A percentile compares a stretch with the other conserved stretches of the same genome.
These are phyloP conservation scores for Solanum sitiens DNA, from an alignment of 257 asterid genomes.

Conservation along the genomic window DNA sequence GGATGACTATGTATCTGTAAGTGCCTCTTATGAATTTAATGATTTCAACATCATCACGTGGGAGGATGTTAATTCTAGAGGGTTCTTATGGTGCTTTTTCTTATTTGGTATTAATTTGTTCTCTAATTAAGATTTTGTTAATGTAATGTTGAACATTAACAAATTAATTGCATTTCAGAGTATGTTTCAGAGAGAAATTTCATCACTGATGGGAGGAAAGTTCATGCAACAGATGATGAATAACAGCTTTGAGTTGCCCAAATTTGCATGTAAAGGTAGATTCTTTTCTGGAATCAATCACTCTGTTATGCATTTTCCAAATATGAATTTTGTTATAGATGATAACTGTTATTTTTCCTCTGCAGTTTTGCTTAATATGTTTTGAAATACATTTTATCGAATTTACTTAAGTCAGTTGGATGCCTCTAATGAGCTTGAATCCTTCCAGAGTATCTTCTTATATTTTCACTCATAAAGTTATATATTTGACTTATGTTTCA, in stretches of 20 bases:
- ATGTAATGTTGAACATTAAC: neutral
- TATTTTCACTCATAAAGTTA: neutral
- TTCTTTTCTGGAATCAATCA: neutral
- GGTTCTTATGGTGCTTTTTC: neutral
- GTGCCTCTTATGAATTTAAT: constrained; percentile 9
- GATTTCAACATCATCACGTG: neutral
- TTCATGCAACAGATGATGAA: constrained; percentile 73
- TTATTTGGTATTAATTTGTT: neutral
- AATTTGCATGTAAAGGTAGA: constrained; percentile 71
- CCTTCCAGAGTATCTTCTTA: neutral
- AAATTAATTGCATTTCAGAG: constrained; percentile 31
- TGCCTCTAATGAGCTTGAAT: neutral
- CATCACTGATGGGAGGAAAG: constrained; percentile 61
- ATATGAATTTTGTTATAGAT: neutral
- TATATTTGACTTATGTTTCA: neutral
- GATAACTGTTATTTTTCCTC: neutral
- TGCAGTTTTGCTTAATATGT: neutral
- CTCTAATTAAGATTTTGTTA: neutral
- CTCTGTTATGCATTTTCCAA: neutral
- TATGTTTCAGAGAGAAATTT: constrained; percentile 58
- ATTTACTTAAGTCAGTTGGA: neutral
- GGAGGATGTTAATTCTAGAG: neutral
- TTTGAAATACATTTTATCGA: neutral
- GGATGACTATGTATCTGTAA: constrained; percentile 56
- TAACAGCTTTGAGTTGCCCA: constrained; percentile 60